Conservation (phyloP, 129 eudicot species). For the Glebionis coronaria region DNA sequence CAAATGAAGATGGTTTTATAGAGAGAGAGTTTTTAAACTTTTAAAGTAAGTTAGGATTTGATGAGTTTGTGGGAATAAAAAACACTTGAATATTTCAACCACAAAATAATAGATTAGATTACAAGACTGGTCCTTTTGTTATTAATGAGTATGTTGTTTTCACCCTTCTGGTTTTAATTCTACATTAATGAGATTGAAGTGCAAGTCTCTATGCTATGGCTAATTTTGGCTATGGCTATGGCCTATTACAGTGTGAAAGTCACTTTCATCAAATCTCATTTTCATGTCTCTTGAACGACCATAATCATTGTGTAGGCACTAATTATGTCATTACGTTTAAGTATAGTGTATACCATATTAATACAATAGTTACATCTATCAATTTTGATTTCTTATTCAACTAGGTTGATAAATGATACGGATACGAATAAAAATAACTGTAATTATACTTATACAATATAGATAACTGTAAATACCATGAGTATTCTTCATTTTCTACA, state of each 20-base stretch:
- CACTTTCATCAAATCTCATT: constrained; percentile 15
- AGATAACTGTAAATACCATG: too few species aligned
- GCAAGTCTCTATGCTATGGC: not conserved
- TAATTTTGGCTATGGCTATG: not conserved
- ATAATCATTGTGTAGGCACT: too few species aligned
- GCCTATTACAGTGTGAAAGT: not conserved
- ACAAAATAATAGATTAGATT: constrained; percentile 18
- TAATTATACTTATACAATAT: too few species aligned
- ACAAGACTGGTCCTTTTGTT: constrained; percentile 28
- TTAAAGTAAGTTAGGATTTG: constrained; percentile 24
- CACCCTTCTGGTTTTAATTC: constrained; percentile 23
- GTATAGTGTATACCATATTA: too few species aligned
- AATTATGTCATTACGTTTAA: too few species aligned
- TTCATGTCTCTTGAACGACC: not conserved
- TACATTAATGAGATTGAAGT: constrained; percentile 7
- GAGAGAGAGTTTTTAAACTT: constrained; percentile 14
- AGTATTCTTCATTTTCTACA: too few species aligned
- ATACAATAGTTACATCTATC: too few species aligned
- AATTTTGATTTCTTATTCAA: too few species aligned
- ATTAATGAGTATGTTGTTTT: constrained; percentile 9
- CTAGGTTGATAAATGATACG: too few species aligned
- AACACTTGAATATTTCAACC: constrained; percentile 14
- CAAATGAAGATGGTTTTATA: constrained; percentile 18
- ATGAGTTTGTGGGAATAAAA: constrained; percentile 24
- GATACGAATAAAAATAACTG: too few species aligned